Base-by-base conservation (phyloP, 2,329 filamentous ascomycete genomes). In the Aspergillus ibericus region DNA sequence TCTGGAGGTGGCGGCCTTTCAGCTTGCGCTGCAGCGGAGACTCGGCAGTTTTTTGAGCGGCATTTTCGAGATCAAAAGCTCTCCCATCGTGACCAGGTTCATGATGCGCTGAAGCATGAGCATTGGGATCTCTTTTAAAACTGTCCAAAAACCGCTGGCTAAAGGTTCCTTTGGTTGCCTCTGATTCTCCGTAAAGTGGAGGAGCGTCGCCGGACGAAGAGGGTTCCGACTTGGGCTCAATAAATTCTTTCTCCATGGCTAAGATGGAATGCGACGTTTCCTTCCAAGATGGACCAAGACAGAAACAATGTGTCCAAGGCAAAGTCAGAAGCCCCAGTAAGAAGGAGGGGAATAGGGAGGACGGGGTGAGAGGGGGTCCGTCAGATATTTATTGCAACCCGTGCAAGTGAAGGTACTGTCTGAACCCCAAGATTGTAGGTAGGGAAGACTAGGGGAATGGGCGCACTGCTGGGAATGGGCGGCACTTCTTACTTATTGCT, bases 1-100 rank as follows among this genome's bases (percentile, higher is more conserved):
- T 97, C 79, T 97, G 93, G 72, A 97, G 73, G 80, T 98, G 93
- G 49, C 92, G 83, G 18, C 88, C 87, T 77, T 96, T 95, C 66
- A 96, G 78, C 73, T 87, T 88, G 69, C 92, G 83, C 52, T 89
- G 86, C 52, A 98, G 81, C 7, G 89, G 86, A 47, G 90, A 88
- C 63, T 88, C 83, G 4, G 91, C 89, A 1, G 91, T 93, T 44
- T 81, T 82, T 15, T 77, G 74, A 1, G 82, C 83, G 0, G 85
- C 85, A 55, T 73, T 73, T 70, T 92, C 88, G 64, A 91, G 77
- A 70, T 91, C 82, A 70, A 84, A 87, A 13, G 81, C 79, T 60
- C 80, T 80, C 55, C 82, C 82, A 75, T 85, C 81, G 6, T 79
- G 80, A 53, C 80, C 81, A 15, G 81, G 68, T 25, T 72, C 70